Percentiles rank a stretch among this genome's conserved stretches.
Conservation (phyloP, 257 asterid genomes). For the Nicotiana obtusifolia region DNA sequence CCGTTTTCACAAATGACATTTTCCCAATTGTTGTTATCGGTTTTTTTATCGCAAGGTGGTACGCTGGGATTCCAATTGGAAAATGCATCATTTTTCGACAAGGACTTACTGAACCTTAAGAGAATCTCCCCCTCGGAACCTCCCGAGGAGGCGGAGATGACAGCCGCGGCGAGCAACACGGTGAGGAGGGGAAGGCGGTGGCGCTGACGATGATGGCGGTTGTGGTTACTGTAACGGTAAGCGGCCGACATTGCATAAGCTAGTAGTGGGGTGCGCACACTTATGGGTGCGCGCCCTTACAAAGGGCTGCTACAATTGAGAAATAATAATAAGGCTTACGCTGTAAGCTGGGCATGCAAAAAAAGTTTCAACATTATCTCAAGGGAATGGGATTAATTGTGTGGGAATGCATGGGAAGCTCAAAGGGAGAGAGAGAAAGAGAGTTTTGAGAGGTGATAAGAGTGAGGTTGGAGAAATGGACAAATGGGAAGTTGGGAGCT, state of each 20-base stretch:
- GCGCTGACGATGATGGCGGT: background rate
- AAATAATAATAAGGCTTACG: conserved; percentile 16
- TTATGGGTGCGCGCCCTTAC: conserved; percentile 37
- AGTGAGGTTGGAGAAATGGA: conserved; percentile 8
- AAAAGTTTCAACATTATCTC: conserved; percentile 16
- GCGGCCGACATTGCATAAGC: background rate
- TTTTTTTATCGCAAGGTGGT: conserved; percentile 34
- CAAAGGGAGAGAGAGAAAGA: conserved; percentile 24
- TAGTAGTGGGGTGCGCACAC: conserved; percentile 38
- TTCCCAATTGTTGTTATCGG: conserved; percentile 24
- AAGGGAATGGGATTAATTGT: conserved; percentile 22
- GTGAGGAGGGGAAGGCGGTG: background rate
- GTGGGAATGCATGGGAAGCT: conserved; percentile 25
- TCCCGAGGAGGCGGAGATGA: background rate
- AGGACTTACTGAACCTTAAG: conserved; percentile 32
- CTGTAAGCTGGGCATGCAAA: background rate
- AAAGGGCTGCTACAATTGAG: conserved; percentile 19
- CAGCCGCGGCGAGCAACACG: background rate
- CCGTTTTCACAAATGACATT: conserved; percentile 41
- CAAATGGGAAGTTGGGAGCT: conserved; percentile 31
- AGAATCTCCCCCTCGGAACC: conserved; percentile 21
- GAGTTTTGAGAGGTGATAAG: conserved; percentile 3
- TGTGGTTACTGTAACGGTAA: conserved; percentile 20
- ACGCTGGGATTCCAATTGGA: conserved; percentile 28
- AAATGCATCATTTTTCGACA: conserved; percentile 19